These are phyloP conservation scores for Lodderomyces orthopsilosis DNA, from an alignment of 1,139 yeast genomes.

Conservation along the genomic window DNA sequence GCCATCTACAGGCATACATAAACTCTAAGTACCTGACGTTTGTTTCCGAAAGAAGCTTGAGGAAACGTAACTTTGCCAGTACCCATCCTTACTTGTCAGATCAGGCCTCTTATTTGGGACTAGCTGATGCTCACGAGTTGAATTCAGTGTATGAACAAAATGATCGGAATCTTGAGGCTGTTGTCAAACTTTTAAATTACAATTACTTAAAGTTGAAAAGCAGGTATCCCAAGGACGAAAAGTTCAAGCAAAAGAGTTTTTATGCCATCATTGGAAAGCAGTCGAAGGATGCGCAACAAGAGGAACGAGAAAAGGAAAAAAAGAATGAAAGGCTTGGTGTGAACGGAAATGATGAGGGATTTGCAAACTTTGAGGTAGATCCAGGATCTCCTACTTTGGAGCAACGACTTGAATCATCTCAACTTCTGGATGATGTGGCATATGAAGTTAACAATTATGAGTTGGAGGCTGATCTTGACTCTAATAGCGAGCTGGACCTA, in stretches of 20 bases:
- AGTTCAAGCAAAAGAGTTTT: conserved; percentile 38
- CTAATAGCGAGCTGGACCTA: background rate
- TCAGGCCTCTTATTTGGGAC: conserved; percentile 46
- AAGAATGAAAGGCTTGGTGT: background rate
- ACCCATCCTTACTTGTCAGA: conserved; percentile 49
- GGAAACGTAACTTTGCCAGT: conserved; percentile 46
- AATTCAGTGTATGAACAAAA: conserved; percentile 38
- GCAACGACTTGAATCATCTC: background rate
- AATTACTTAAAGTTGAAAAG: conserved; percentile 32
- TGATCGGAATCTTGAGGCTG: conserved; percentile 31
- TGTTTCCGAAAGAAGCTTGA: conserved; percentile 29
- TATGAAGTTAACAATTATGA: background rate
- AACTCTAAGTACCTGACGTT: conserved; percentile 10
- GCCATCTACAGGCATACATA: conserved; percentile 15
- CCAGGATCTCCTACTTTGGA: background rate
- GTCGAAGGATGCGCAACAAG: conserved; percentile 12
- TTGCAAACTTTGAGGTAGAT: background rate
- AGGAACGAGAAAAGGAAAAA: conserved; percentile 6
- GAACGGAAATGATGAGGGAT: conserved; percentile 1
- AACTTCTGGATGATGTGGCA: conserved; percentile 9
- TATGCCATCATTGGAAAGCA: conserved; percentile 34
- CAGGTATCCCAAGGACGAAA: conserved; percentile 39
- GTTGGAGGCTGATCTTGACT: background rate
- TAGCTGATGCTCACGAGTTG: conserved; percentile 33
- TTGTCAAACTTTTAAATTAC: conserved; percentile 36